Base-by-base conservation (phyloP, 2,329 filamentous ascomycete genomes). In the Penicillium sp. region DNA sequence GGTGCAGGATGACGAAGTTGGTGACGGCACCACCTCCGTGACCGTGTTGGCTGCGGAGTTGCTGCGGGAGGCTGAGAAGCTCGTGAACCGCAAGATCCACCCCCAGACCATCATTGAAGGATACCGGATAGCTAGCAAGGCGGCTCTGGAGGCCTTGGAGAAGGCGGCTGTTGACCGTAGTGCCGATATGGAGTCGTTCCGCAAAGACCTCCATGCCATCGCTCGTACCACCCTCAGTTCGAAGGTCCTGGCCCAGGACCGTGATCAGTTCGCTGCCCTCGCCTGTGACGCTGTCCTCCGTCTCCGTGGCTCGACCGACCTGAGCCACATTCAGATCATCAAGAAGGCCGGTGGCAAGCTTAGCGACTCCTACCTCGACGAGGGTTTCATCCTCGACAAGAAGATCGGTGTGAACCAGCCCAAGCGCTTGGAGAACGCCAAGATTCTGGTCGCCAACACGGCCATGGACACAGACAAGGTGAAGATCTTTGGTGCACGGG, bases 401-500 rank as follows among this genome's bases (percentile, higher is more conserved):
- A 95, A 91, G 76, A 95, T 98, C 58, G 93, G 93, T 60, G 91
- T 97, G 51, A 97, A 97, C 77, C 93, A 98, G 72, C 93, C 93
- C 48, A 97, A 97, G 79, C 80, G 89, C 52, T 77, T 98, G 64
- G 91, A 97, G 71, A 97, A 98, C 70, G 93, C 91, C 59, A 98
- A 97, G 77, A 98, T 98, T 58, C 74, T 98, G 49, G 87, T 98
- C 21, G 93, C 93, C 57, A 98, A 98, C 75, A 98, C 93, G 8
- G 87, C 90, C 12, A 98, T 98, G 93, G 93, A 98, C 72, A 98
- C 93, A 32, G 93, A 98, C 75, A 98, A 98, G 79, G 88, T 98
- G 76, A 98, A 98, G 80, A 97, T 98, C 64, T 98, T 98, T 64
- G 93, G 93, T 56, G 93, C 93, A 13, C 83, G 91, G 52, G 88